Evolutionary conservation across 2,329 filamentous ascomycete genomes (phyloP).

Genomic region (Pseudonectria buxi): DNA sequence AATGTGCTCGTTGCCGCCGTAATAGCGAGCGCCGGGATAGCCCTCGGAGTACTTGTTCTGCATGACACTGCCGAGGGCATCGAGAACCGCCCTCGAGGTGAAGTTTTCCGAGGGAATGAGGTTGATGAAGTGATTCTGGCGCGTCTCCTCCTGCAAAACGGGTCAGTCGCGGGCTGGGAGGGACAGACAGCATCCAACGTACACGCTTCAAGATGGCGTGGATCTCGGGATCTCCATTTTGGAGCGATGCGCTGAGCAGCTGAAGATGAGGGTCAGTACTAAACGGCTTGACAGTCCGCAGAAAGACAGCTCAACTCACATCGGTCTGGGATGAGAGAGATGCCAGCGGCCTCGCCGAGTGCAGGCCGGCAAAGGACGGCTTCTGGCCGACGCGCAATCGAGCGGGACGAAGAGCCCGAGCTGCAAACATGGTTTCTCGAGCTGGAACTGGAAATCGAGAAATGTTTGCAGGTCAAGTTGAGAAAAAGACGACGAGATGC

Average conservation of each 20-base stretch:
- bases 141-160: conserved; percentile 68
- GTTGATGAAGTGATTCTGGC: conserved; percentile 96
- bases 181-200: conserved; percentile 16
- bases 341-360: conserved; percentile 9
- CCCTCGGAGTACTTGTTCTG: conserved; percentile 98
- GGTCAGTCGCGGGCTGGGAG: background rate
- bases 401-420: conserved; percentile 17
- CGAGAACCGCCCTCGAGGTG: conserved; percentile 80
- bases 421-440: too few relatives aligned
- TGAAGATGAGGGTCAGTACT: conserved; percentile 29
- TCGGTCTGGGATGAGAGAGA: conserved; percentile 18
- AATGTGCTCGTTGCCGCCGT: conserved; percentile 91
- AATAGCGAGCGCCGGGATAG: conserved; percentile 90
- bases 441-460: too few relatives aligned
- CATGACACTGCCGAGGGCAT: conserved; percentile 85
- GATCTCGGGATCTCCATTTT: conserved; percentile 75
- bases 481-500: too few relatives aligned
- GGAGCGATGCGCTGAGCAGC: conserved; percentile 69
- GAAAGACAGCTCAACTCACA: conserved; percentile 2
- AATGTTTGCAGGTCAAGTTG: too few relatives aligned
- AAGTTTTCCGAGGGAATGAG: conserved; percentile 90
- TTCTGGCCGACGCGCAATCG: conserved; percentile 16
- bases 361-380: conserved; percentile 14
- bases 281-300: background rate
- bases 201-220: conserved; percentile 84